These are phyloP conservation scores for Blastobotrys malaysiensis DNA, from an alignment of 1,139 yeast species.

Conservation along the genomic window DNA sequence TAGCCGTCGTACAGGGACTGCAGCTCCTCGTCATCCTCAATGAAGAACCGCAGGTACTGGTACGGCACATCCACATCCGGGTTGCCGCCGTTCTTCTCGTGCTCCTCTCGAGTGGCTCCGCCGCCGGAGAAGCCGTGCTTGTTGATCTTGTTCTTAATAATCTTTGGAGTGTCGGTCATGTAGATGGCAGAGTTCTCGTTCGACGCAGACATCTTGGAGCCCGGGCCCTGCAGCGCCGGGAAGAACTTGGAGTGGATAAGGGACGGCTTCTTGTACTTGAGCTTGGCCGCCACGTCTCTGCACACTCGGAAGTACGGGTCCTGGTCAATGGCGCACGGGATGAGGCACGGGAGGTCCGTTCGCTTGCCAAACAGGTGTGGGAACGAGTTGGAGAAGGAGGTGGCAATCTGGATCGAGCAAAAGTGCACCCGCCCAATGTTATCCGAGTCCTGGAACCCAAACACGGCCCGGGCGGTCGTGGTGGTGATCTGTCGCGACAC, in stretches of 20 bases:
- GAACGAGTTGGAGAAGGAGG: constrained; percentile 93
- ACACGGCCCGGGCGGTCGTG: constrained; percentile 94
- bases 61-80: constrained; percentile 95
- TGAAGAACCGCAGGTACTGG: constrained; percentile 86
- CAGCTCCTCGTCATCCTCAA: constrained; percentile 80
- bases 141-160: constrained; percentile 90
- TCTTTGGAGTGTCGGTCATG: constrained; percentile 91
- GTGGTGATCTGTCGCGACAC: constrained; percentile 95
- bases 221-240: constrained; percentile 97
- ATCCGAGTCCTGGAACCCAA: constrained; percentile 93
- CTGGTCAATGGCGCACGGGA: constrained; percentile 99
- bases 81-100: constrained; percentile 82
- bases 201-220: constrained; percentile 96
- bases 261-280: constrained; percentile 86
- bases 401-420: constrained; percentile 92
- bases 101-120: constrained; percentile 79
- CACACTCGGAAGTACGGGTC: constrained; percentile 98
- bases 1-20: constrained; percentile 58
- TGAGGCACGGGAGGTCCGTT: constrained; percentile 82
- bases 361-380: constrained; percentile 84
- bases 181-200: constrained; percentile 79
- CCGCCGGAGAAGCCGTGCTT: constrained; percentile 98
- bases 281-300: constrained; percentile 93
- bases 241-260: constrained; percentile 91
- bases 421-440: constrained; percentile 93